phyloP scores from a whole-genome alignment of 371 early-diverging fungal genomes.

The Mucor indicus region DNA sequence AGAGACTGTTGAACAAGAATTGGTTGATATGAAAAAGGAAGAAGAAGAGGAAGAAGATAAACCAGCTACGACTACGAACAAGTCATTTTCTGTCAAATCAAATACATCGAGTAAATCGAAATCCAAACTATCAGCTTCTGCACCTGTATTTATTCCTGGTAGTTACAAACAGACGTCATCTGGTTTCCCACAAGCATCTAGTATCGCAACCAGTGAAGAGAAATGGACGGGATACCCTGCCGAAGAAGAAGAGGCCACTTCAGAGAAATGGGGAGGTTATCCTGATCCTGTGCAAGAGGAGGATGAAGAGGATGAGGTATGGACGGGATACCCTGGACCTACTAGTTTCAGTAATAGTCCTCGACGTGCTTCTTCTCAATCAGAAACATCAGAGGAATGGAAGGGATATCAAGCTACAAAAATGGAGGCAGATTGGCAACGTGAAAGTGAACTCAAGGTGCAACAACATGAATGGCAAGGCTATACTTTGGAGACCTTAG shows the following conservation, averaged over 20 bases:
- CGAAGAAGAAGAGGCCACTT: no score
- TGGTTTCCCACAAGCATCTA: not conserved
- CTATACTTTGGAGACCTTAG: constrained; percentile 37
- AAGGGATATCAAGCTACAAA: constrained; percentile 48
- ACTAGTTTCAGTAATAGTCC: no score
- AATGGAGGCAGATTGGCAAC: constrained; percentile 41
- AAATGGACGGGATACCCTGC: constrained; percentile 25
- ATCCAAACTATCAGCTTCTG: constrained; percentile 28
- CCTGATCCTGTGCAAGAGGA: constrained; percentile 24
- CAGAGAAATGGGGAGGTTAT: constrained; percentile 46
- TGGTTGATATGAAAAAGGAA: no score
- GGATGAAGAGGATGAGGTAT: constrained; percentile 31
- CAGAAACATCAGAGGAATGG: constrained; percentile 44
- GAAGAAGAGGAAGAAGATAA: no score
- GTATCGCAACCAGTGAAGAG: constrained; percentile 20
- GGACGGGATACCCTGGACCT: constrained; percentile 38
- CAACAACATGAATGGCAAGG: constrained; percentile 50
- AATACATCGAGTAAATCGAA: constrained; percentile 13
- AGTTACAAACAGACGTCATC: constrained; percentile 3
- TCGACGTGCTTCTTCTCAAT: constrained; percentile 37
- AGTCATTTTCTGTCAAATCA: not conserved
- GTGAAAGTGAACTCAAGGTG: constrained; percentile 37
- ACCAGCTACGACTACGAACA: not conserved
- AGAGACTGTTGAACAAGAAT: no score
- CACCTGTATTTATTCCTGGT: constrained; percentile 41